A percentile compares a stretch with the other conserved stretches of the same genome.
phyloP scores from a whole-genome alignment of 2,329 filamentous ascomycete genomes.

The Salinomyces thailandicus region DNA sequence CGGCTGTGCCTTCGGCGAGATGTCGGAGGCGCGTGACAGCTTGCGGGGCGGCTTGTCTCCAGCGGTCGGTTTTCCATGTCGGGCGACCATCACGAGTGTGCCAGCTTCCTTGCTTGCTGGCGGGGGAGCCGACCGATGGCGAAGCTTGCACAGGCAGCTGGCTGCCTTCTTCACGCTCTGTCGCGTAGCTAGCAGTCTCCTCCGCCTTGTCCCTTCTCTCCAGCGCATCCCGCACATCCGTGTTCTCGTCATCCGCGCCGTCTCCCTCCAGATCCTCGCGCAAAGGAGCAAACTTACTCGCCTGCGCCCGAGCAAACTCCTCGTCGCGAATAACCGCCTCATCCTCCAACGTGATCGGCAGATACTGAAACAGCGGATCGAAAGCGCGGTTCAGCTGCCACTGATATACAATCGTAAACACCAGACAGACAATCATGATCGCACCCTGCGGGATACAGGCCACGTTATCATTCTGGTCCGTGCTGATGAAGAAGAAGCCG shows the following conservation, averaged over 20 bases:
- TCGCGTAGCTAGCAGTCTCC: constrained; percentile 21
- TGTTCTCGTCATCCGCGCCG: constrained; percentile 19
- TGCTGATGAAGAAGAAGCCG: constrained; percentile 75
- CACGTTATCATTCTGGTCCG: constrained; percentile 40
- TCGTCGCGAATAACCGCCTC: constrained; percentile 86
- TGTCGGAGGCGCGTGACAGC: constrained; percentile 13
- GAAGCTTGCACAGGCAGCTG: not conserved
- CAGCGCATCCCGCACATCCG: constrained; percentile 34
- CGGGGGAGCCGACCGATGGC: not conserved
- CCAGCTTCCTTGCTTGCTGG: constrained; percentile 1
- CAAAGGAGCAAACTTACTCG: constrained; percentile 22
- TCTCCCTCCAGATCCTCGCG: constrained; percentile 13
- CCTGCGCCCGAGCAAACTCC: constrained; percentile 65
- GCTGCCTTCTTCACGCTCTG: constrained; percentile 36
- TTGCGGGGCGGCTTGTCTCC: constrained; percentile 8
- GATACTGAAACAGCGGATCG: constrained; percentile 70
- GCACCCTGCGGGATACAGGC: constrained; percentile 68
- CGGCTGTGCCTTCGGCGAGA: constrained; percentile 13
- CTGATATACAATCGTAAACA: constrained; percentile 69
- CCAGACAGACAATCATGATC: constrained; percentile 65
- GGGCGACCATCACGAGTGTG: not conserved
- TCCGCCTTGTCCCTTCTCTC: constrained; percentile 31
- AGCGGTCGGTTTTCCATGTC: constrained; percentile 11
- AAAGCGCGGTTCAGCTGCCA: constrained; percentile 73
- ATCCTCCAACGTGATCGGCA: constrained; percentile 92